These are phyloP conservation scores for Ustilago trichophora DNA, from an alignment of 1,284 basidiomycete species.

Conservation along the genomic window DNA sequence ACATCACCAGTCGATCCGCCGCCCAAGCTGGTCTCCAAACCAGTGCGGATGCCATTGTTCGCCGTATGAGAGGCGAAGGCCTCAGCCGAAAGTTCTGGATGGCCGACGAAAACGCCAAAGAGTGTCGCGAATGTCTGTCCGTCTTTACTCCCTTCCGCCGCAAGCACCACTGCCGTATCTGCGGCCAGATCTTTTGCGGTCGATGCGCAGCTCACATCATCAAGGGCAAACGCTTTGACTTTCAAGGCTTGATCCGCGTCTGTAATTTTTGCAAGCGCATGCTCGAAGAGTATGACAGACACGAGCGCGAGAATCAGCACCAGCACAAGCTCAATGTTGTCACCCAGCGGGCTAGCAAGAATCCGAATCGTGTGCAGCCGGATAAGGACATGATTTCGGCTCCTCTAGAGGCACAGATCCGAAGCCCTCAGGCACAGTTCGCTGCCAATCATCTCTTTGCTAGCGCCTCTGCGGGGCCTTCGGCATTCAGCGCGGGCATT, in stretches of 20 bases:
- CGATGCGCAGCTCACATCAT: conserved; percentile 94
- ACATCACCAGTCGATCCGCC: conserved; percentile 16
- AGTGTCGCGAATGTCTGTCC: conserved; percentile 68
- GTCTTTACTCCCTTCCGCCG: conserved; percentile 61
- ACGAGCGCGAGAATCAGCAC: conserved; percentile 29
- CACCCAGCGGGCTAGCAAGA: conserved; percentile 33
- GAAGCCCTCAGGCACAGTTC: conserved; percentile 57
- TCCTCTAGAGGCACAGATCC: conserved; percentile 63
- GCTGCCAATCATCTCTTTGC: conserved; percentile 60
- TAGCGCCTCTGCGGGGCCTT: conserved; percentile 34
- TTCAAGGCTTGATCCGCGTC: conserved; percentile 88
- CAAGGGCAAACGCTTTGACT: conserved; percentile 90
- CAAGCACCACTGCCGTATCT: conserved; percentile 65
- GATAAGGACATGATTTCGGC: conserved; percentile 65
- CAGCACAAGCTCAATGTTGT: conserved; percentile 24
- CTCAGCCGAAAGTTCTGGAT: conserved; percentile 64
- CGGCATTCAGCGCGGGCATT: conserved; percentile 16
- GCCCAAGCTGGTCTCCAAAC: conserved; percentile 49
- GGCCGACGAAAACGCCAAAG: conserved; percentile 87
- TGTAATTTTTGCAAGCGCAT: conserved; percentile 94
- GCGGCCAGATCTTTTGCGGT: conserved; percentile 66
- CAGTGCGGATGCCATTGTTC: conserved; percentile 58
- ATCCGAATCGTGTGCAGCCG: conserved; percentile 31
- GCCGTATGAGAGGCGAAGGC: conserved; percentile 58
- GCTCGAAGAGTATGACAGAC: conserved; percentile 74